phyloP scores from a whole-genome alignment of 192 early-diverging fungal species.

The Backusella liffmaniae region DNA sequence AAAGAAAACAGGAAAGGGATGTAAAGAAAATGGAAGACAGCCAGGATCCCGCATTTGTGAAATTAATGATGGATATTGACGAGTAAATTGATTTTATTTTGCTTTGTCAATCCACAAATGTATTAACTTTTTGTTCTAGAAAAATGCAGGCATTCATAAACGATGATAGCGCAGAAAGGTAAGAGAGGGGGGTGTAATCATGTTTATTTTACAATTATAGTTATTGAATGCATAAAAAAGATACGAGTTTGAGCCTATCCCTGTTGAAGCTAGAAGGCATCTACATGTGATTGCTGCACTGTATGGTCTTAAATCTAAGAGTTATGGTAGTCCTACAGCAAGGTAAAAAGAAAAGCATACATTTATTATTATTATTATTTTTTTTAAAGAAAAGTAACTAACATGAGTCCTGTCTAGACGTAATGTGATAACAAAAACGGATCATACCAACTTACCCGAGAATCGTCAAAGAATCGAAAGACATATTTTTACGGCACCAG shows the following conservation, averaged over 20 bases:
- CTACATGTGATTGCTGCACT: slow-evolving; percentile 43
- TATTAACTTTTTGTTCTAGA: slow-evolving; percentile 6
- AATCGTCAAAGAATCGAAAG: slow-evolving; percentile 42
- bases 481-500: slow-evolving; percentile 35
- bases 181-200: background rate
- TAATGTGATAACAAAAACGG: slow-evolving; percentile 31
- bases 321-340: slow-evolving; percentile 40
- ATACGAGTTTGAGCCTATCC: slow-evolving; percentile 43
- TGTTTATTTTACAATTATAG: background rate
- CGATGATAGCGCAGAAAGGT: slow-evolving; percentile 25
- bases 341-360: background rate
- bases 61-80: background rate
- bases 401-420: background rate
- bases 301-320: slow-evolving; percentile 46
- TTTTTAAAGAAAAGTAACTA: background rate
- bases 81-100: background rate
- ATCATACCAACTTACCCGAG: slow-evolving; percentile 38
- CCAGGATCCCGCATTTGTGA: background rate
- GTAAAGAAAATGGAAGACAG: background rate
- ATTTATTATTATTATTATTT: background rate
- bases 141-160: slow-evolving; percentile 25
- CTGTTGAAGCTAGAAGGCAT: slow-evolving; percentile 39
- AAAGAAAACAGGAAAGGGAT: background rate
- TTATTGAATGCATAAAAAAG: background rate
- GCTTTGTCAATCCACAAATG: background rate